phyloP scores from a whole-genome alignment of 106 monocot species.

The Chionographis japonica region DNA sequence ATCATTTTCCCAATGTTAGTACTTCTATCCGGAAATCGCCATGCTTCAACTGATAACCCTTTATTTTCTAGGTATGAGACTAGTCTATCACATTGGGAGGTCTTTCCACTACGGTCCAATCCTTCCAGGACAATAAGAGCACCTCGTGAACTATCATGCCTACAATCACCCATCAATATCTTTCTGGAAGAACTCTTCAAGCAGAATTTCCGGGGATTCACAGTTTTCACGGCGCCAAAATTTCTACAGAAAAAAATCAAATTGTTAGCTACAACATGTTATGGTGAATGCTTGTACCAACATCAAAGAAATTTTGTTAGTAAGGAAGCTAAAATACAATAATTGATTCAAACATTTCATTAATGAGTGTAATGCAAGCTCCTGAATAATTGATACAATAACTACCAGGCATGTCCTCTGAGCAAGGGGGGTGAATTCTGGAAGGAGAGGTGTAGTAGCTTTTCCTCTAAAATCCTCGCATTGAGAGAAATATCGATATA shows the following conservation, averaged over 20 bases:
- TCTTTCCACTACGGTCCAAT: conserved; percentile 88
- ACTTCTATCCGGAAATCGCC: conserved; percentile 79
- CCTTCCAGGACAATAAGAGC: conserved; percentile 92
- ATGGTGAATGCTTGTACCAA: no score
- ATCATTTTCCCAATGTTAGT: conserved; percentile 79
- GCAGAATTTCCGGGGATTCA: conserved; percentile 6
- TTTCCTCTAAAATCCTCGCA: no score
- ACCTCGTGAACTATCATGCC: conserved; percentile 34
- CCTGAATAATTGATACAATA: no score
- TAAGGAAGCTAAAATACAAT: no score
- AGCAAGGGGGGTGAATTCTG: no score
- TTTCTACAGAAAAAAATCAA: conserved; percentile 5
- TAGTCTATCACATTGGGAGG: conserved; percentile 64
- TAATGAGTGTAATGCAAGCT: no score
- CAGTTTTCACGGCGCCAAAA: not conserved
- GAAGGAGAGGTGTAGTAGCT: no score
- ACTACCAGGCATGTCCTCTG: no score
- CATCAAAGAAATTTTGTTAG: not conserved
- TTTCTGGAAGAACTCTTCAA: conserved; percentile 2
- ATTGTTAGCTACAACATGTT: not conserved
- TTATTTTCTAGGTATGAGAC: conserved; percentile 49
- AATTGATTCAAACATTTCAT: no score
- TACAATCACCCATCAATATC: conserved; percentile 38
- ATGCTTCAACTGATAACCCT: conserved; percentile 67
- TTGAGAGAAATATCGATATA: no score